A percentile compares a stretch with the other conserved stretches of the same genome.
Evolutionary conservation across 2,329 filamentous ascomycete genomes (phyloP).

Genomic region (Phoma sp.): DNA sequence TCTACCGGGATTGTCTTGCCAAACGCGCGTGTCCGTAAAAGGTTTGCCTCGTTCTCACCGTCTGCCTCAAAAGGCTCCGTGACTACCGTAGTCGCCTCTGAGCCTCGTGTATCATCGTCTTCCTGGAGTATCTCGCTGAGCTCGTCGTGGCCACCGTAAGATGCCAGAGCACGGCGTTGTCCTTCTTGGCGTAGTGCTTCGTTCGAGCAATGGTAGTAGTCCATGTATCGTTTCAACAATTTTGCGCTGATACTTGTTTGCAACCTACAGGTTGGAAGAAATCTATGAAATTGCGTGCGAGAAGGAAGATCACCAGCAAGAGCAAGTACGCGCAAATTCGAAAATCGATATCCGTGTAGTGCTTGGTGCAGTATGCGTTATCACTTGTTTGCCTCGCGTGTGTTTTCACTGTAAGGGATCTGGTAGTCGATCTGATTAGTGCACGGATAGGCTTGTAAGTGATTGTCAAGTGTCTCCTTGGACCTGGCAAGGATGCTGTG

Average conservation of each 20-base stretch:
- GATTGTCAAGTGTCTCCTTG: too few relatives aligned
- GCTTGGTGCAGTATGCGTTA: background rate
- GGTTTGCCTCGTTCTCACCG: slow-evolving; percentile 3
- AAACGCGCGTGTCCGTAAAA: slow-evolving; percentile 17
- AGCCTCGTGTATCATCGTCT: slow-evolving; percentile 28
- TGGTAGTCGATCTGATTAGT: too few relatives aligned
- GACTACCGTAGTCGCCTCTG: slow-evolving; percentile 28
- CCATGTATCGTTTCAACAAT: slow-evolving; percentile 19
- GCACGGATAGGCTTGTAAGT: too few relatives aligned
- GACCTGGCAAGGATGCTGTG: too few relatives aligned
- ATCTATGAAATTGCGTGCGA: too few relatives aligned
- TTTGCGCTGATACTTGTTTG: too few relatives aligned
- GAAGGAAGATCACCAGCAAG: too few relatives aligned
- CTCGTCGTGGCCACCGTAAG: slow-evolving; percentile 21
- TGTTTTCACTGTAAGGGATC: too few relatives aligned
- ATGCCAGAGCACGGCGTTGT: slow-evolving; percentile 19
- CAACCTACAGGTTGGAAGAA: too few relatives aligned
- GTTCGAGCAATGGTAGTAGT: slow-evolving; percentile 32
- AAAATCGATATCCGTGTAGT: too few relatives aligned
- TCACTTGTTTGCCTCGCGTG: background rate
- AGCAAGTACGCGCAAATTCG: too few relatives aligned
- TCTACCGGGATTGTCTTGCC: slow-evolving; percentile 13
- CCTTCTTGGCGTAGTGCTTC: slow-evolving; percentile 26
- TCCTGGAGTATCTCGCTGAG: slow-evolving; percentile 26
- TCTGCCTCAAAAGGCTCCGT: slow-evolving; percentile 10